Evolutionary conservation across 129 eudicot species (phyloP).

Genomic region (Cynara cardunculus): DNA sequence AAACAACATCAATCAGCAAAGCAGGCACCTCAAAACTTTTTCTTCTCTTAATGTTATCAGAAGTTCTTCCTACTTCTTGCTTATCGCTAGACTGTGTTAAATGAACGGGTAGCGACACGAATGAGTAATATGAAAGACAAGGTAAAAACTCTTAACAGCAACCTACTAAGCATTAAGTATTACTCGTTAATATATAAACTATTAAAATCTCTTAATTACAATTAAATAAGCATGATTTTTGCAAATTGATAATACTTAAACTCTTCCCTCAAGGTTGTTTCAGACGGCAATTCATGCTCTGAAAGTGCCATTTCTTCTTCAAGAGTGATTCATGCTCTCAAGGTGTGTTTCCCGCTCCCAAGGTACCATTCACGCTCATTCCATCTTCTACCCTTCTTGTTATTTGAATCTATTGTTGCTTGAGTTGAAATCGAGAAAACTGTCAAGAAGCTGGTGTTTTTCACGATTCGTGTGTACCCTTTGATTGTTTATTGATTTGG

Average conservation of each 20-base stretch:
- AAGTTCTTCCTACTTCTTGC: neutral
- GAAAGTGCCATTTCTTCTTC: neutral
- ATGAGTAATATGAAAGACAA: neutral
- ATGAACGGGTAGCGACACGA: neutral
- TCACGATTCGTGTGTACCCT: neutral
- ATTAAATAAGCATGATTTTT: neutral
- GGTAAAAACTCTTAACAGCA: neutral
- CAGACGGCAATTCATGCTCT: neutral
- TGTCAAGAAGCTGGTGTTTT: neutral
- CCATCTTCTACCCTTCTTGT: neutral
- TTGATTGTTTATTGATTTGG: neutral
- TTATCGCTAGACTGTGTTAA: neutral
- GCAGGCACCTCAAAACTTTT: neutral
- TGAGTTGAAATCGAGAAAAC: neutral
- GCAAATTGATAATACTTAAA: neutral
- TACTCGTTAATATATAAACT: neutral
- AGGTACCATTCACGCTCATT: neutral
- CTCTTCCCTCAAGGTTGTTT: neutral
- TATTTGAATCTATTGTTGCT: neutral
- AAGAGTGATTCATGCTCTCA: neutral
- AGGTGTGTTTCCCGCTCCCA: neutral
- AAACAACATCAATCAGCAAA: neutral
- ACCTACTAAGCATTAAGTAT: neutral
- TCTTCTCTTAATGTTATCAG: too few relatives aligned
- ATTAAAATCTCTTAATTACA: neutral